These are phyloP conservation scores for Tuber brumale DNA, from an alignment of 495 filamentous ascomycete genomes.

Conservation along the genomic window DNA sequence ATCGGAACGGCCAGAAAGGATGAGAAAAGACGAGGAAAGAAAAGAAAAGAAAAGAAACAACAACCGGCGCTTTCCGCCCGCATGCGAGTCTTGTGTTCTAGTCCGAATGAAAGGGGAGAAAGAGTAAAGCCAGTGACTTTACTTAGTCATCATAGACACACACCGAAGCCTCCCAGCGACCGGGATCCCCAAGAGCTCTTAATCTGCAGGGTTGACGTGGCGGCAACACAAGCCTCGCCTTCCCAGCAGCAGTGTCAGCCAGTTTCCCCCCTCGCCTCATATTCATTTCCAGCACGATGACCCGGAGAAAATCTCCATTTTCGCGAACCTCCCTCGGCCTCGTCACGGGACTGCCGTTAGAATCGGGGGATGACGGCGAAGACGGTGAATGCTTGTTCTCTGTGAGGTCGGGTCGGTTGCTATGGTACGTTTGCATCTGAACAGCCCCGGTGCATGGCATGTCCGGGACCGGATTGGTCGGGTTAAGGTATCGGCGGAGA, in stretches of 20 bases:
- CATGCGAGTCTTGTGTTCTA: conserved; percentile 10
- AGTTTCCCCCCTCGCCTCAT: conserved; percentile 91
- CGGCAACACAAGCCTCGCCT: conserved; percentile 79
- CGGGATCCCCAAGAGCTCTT: conserved; percentile 29
- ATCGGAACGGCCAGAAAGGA: not conserved
- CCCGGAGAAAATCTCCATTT: conserved; percentile 86
- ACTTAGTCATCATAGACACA: conserved; percentile 39
- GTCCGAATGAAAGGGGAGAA: not conserved
- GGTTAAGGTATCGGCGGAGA: conserved; percentile 88
- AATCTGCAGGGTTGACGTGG: conserved; percentile 58
- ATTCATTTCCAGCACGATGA: conserved; percentile 94
- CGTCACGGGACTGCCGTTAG: conserved; percentile 48
- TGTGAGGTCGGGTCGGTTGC: conserved; percentile 32
- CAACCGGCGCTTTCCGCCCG: not conserved
- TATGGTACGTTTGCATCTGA: conserved; percentile 76
- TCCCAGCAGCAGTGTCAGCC: conserved; percentile 72
- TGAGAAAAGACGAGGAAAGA: not conserved
- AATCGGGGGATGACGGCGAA: conserved; percentile 44
- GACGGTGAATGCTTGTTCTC: conserved; percentile 44
- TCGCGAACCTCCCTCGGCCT: conserved; percentile 86
- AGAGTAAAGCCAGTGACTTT: not conserved
- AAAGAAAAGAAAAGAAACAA: conserved; percentile 14
- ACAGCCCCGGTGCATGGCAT: conserved; percentile 71
- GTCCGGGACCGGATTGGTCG: conserved; percentile 62
- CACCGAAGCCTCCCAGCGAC: conserved; percentile 36